Evolutionary conservation across 257 asterid genomes (phyloP).

Genomic region (Solanum chilense): DNA sequence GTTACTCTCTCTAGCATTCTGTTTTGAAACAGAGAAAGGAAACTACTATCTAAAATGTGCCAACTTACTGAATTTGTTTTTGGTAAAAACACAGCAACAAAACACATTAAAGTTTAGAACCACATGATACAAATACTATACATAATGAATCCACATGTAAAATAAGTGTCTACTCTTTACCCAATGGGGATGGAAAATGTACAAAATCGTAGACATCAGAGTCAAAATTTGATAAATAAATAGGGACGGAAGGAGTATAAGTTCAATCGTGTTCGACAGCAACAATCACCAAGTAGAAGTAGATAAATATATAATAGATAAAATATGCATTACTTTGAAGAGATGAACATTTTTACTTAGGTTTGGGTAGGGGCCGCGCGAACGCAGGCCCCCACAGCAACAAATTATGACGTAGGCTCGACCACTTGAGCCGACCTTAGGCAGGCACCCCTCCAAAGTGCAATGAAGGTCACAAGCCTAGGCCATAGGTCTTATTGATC

Average conservation of each 20-base stretch:
- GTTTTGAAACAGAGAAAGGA: background rate
- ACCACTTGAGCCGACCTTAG: background rate
- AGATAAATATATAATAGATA: no score
- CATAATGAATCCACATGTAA: no score
- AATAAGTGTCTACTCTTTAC: no score
- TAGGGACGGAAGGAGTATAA: no score
- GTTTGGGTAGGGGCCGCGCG: background rate
- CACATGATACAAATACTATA: no score
- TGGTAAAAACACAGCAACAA: background rate
- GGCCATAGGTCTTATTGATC: constrained; percentile 11
- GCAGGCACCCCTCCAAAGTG: constrained; percentile 14
- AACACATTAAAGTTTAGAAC: no score
- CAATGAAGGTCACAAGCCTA: constrained; percentile 18
- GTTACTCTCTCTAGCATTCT: background rate
- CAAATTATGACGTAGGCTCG: background rate
- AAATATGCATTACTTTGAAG: no score
- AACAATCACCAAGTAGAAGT: no score
- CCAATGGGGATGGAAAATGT: no score
- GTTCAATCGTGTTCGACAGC: no score
- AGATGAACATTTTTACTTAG: background rate
- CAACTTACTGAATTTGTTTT: background rate
- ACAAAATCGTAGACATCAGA: no score
- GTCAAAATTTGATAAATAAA: no score
- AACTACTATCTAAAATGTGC: background rate
- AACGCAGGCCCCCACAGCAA: background rate